phyloP scores from a whole-genome alignment of 2,329 filamentous ascomycete species.

The Orbilia quercus region DNA sequence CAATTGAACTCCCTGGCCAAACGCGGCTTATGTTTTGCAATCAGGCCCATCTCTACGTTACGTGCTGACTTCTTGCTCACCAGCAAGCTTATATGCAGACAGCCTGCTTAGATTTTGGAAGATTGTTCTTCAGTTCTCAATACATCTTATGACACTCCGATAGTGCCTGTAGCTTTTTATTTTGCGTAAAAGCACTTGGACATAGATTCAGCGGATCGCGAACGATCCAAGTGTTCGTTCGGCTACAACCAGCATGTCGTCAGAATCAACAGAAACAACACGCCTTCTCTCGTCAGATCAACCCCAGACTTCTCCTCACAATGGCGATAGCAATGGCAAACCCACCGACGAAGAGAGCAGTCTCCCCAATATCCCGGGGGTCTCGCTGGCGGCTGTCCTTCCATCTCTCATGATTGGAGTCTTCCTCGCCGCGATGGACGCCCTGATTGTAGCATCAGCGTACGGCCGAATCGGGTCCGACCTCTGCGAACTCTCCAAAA shows the following conservation, averaged over 20 bases:
- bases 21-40: too few relatives aligned
- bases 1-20: too few relatives aligned
- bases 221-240: background rate
- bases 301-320: background rate
- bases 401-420: slow-evolving; percentile 62
- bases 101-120: too few relatives aligned
- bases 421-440: slow-evolving; percentile 78
- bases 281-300: slow-evolving; percentile 23
- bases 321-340: slow-evolving; percentile 12
- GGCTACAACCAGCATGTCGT: slow-evolving; percentile 3
- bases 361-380: slow-evolving; percentile 29
- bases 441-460: slow-evolving; percentile 74
- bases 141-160: too few relatives aligned
- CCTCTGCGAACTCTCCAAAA: slow-evolving; percentile 77
- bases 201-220: too few relatives aligned
- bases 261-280: slow-evolving; percentile 22
- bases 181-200: too few relatives aligned
- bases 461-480: slow-evolving; percentile 82
- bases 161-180: too few relatives aligned
- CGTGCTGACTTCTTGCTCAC: too few relatives aligned
- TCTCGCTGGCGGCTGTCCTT: slow-evolving; percentile 36
- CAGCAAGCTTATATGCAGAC: too few relatives aligned
- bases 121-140: too few relatives aligned
- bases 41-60: too few relatives aligned
- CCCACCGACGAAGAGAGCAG: slow-evolving; percentile 21